Base-by-base conservation (phyloP, 176 grass and related monocot species). In the Urochloa ruziziensis region DNA sequence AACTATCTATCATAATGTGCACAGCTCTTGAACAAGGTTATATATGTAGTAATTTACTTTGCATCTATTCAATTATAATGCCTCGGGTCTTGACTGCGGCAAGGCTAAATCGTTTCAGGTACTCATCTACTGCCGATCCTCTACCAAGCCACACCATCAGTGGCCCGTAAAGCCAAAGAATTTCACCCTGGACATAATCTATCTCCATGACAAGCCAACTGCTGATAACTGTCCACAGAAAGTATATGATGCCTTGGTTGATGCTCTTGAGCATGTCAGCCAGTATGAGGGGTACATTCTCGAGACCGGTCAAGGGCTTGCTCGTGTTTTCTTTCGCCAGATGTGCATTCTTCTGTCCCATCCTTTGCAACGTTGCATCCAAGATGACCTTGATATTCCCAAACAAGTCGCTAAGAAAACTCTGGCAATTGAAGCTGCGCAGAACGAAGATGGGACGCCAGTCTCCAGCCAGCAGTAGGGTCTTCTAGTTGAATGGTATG, bases 241-340 rank as follows among this genome's bases (percentile, higher is more conserved):
- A 23, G 91, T 98, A 65, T 98, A 95, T 76, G 96, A 98, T 73
- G 14, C 62, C 42, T 67, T 98, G 34, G 96, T 98, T 36, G 96
- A 98, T 80, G 82, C 77, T 21, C 89, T 96, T 4, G 96, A 98
- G 62, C 96, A 98, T 53, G 96, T 98, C 11, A 93, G 82, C 51
- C 90, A 98, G 86, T 89, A 94, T 14, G 96, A 98, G 84, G 96
- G 96, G 7, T 98, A 95, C 76, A 91, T 98, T 80, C 85, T 96
- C 27, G 96, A 98, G 85, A 90, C 79, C 35, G 93, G 93, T 57
- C 96, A 99, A 72, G 91, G 96, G 44, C 85, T 96, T 60, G 82
- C 96, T 14, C 77, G 93, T 0, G 85, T 99, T 25, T 80, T 96
- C 23, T 95, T 95, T 64, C 89, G 93, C 36, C 91, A 96, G 25